Evolutionary conservation across 495 filamentous ascomycete species (phyloP).

Genomic region (Recurvomyces mirabilis): DNA sequence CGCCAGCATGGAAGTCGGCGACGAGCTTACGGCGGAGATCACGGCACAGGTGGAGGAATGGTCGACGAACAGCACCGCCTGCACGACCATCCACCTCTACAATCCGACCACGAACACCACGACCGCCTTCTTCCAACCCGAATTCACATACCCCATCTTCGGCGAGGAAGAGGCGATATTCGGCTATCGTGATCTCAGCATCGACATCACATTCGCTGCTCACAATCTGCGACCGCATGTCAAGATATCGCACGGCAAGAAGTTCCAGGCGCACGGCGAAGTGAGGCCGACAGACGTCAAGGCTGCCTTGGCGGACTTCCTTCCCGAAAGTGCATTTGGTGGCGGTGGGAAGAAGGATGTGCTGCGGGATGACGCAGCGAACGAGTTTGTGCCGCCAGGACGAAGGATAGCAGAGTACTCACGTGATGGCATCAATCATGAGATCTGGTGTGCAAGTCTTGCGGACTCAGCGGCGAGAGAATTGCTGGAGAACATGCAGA

Average conservation of each 20-base stretch:
- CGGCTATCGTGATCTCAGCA: constrained; percentile 69
- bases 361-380: constrained; percentile 6
- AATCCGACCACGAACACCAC: constrained; percentile 16
- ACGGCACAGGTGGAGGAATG: constrained; percentile 20
- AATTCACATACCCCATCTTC: constrained; percentile 85
- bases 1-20: constrained; percentile 3
- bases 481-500: constrained; percentile 65
- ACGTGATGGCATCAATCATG: constrained; percentile 40
- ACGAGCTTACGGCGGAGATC: constrained; percentile 15
- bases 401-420: constrained; percentile 43
- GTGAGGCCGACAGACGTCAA: constrained; percentile 56
- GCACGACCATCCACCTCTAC: constrained; percentile 25
- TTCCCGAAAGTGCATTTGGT: constrained; percentile 49
- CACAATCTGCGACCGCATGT: constrained; percentile 71
- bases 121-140: constrained; percentile 55
- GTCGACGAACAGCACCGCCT: constrained; percentile 26
- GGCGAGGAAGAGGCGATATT: constrained; percentile 84
- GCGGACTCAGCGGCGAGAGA: constrained; percentile 47
- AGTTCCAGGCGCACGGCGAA: constrained; percentile 63
- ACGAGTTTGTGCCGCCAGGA: constrained; percentile 46
- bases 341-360: neutral
- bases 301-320: constrained; percentile 51
- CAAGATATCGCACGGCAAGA: constrained; percentile 57
- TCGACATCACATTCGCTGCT: constrained; percentile 67
- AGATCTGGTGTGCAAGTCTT: constrained; percentile 51